Evolutionary conservation across 73 alveolate species (phyloP).

Genomic region (Blepharisma japonicum): DNA sequence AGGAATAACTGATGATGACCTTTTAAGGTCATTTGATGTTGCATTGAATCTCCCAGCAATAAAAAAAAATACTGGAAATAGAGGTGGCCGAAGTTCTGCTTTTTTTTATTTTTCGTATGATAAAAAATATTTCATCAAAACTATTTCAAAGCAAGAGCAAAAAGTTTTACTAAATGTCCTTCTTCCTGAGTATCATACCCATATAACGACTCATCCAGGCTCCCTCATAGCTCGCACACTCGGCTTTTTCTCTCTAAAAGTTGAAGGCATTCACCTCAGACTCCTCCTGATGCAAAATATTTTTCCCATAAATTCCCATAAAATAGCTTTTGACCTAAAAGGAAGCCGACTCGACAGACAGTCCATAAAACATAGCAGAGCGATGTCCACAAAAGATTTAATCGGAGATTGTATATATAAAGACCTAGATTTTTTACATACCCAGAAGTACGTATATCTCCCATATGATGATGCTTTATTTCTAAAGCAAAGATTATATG

Average conservation of each 20-base stretch:
- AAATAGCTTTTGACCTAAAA: not conserved
- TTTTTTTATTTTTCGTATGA: not conserved
- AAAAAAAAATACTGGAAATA: not conserved
- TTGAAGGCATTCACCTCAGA: not conserved
- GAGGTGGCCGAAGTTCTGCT: slow-evolving; percentile 23
- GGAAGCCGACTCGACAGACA: slow-evolving; percentile 19
- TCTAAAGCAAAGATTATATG: not conserved
- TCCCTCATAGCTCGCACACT: slow-evolving; percentile 2
- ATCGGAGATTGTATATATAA: not conserved
- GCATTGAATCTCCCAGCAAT: not conserved
- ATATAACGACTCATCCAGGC: not conserved
- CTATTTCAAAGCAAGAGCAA: not conserved
- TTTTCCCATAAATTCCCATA: not conserved
- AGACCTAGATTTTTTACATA: not conserved
- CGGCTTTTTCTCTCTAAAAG: not conserved
- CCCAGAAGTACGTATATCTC: not conserved
- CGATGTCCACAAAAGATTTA: not conserved
- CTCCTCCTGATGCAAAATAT: slow-evolving; percentile 15
- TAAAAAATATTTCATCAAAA: not conserved
- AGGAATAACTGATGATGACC: not conserved
- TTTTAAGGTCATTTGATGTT: not conserved
- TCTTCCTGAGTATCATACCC: not conserved
- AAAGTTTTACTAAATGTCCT: not conserved
- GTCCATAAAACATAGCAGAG: not conserved
- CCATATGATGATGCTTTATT: not conserved